Percentiles rank a stretch among this genome's conserved stretches.
These are phyloP conservation scores for Boletus pseudopeckii DNA, from an alignment of 768 basidiomycete species.

Conservation along the genomic window DNA sequence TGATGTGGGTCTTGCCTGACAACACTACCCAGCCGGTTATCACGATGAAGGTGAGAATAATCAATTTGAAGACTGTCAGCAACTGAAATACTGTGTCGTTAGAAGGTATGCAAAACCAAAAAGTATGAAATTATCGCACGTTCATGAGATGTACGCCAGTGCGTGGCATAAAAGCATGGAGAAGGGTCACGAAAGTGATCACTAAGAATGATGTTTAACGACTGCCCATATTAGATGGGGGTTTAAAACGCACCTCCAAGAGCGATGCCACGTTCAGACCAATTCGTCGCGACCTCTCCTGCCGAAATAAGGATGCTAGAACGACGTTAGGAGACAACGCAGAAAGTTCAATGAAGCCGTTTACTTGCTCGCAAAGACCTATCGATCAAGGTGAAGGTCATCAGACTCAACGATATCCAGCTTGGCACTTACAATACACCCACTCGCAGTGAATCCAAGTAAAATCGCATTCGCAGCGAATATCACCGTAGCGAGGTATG, in stretches of 20 bases:
- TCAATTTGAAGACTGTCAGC: constrained; percentile 52
- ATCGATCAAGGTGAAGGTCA: neutral
- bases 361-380: constrained; percentile 36
- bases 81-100: constrained; percentile 27
- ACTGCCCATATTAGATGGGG: neutral
- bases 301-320: constrained; percentile 50
- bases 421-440: constrained; percentile 42
- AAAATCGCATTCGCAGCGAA: constrained; percentile 50
- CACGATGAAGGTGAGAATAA: constrained; percentile 52
- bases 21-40: constrained; percentile 61
- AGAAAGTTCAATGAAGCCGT: neutral
- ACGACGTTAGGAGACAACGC: neutral
- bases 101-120: no score
- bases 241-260: constrained; percentile 42
- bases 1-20: constrained; percentile 52
- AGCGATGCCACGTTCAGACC: constrained; percentile 60
- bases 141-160: constrained; percentile 55
- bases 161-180: constrained; percentile 51
- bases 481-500: constrained; percentile 45
- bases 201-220: constrained; percentile 29
- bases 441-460: constrained; percentile 39
- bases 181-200: constrained; percentile 45
- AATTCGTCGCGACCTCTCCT: constrained; percentile 39
- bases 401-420: neutral
- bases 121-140: constrained; percentile 29